Conservation (phyloP, 2,329 filamentous ascomycete genomes). For the Periconia sp. region DNA sequence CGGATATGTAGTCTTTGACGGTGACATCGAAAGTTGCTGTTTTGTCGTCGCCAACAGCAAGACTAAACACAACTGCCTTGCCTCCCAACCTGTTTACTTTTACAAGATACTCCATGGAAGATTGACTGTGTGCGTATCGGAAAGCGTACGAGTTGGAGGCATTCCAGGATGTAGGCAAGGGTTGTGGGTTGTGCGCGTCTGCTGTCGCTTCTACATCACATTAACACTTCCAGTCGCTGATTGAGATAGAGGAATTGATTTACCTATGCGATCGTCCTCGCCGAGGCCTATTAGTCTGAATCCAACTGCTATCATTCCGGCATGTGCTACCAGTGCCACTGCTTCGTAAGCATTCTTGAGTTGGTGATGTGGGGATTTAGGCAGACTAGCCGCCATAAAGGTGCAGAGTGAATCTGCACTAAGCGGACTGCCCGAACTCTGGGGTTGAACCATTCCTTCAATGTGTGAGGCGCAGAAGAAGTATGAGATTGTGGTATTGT, state of each 20-base stretch:
- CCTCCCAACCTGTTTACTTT: slow-evolving; percentile 79
- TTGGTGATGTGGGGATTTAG: slow-evolving; percentile 41
- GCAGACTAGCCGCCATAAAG: slow-evolving; percentile 49
- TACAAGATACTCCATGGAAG: slow-evolving; percentile 79
- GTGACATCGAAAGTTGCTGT: slow-evolving; percentile 76
- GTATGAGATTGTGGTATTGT: slow-evolving; percentile 2
- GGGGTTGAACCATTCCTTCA: slow-evolving; percentile 28
- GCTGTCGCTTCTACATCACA: slow-evolving; percentile 57
- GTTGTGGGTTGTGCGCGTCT: slow-evolving; percentile 56
- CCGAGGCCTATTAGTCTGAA: slow-evolving; percentile 83
- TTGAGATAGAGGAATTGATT: slow-evolving; percentile 15
- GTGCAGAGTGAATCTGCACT: slow-evolving; percentile 46
- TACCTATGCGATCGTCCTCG: slow-evolving; percentile 76
- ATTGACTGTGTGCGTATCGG: slow-evolving; percentile 83
- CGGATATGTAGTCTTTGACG: slow-evolving; percentile 73
- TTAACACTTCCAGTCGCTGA: slow-evolving; percentile 6
- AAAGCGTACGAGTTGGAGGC: slow-evolving; percentile 72
- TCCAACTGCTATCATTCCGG: slow-evolving; percentile 76
- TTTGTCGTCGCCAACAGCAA: slow-evolving; percentile 78
- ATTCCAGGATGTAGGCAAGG: slow-evolving; percentile 81
- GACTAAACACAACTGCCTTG: slow-evolving; percentile 80
- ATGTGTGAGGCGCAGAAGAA: background rate
- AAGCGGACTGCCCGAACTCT: slow-evolving; percentile 46
- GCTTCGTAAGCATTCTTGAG: slow-evolving; percentile 77
- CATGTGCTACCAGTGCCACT: slow-evolving; percentile 80